Base-by-base conservation (phyloP, 2,329 filamentous ascomycete species). In the Colletotrichum filicis region DNA sequence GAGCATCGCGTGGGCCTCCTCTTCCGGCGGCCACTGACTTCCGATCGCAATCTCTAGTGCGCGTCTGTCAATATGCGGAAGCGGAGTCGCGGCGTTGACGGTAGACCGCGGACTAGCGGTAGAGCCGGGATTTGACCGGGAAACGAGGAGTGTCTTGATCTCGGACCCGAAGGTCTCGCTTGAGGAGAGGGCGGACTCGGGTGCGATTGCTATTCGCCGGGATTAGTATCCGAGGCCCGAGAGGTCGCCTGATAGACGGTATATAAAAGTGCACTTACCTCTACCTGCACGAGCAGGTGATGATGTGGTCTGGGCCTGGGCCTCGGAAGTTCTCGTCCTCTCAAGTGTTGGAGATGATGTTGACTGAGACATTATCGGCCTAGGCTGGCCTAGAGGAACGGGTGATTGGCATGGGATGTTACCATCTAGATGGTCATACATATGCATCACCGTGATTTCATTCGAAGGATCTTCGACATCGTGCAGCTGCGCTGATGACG, bases 91-190 rank as follows among this genome's bases (percentile, higher is more conserved):
- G 24, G 19, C 59, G 26, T 57, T 28, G 14, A 63, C 35, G 1
- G 56, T 42, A 6, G 16, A 19, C 37, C 5, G 12, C 2, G 68
- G 61, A 0, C 53, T 66, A 0, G 55, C 62, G 2, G 68, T 19
- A 28, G 68, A 71, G 6, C 53, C 68, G 0, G 68, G 55, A 12
- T 66, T 65, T 2, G 68, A 66, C 42, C 68, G 68, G 16, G 68
- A 65, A 0, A 66, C 55, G 1, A 71, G 61, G 8, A 71, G 69
- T 0, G 69, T 67, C 30, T 62, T 67, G 32, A 71, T 61, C 26
- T 71, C 63, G 57, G 63, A 71, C 9, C 69, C 58, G 28, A 71
- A 71, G 1, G 63, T 61, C 4, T 67, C 63, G 26, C 56, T 68
- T 1, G 69, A 71, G 9, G 69, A 71, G 3, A 68, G 46, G 3